Base-by-base conservation (phyloP, 1,139 yeast genomes). In the Kodamaea plutei region DNA sequence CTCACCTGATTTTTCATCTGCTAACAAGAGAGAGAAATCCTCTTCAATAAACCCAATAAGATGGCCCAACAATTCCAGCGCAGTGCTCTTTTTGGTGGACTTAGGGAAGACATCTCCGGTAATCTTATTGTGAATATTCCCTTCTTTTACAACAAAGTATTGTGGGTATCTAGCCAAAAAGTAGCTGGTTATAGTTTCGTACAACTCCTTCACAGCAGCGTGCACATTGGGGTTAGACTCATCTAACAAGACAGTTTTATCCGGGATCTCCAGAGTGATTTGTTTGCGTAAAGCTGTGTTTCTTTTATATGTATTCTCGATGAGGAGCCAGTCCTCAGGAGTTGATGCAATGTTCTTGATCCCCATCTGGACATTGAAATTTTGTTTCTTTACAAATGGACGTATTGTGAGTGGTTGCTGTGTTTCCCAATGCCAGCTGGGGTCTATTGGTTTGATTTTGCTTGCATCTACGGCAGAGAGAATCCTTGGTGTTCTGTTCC, bases 321-420 rank as follows among this genome's bases (percentile, higher is more conserved):
- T 48, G 15, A 65, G 49, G 9, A 66, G 46, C 63, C 69, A 63
- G 11, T 61, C 61, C 30, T 61, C 56, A 1, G 65, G 63, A 1
- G 53, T 41, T 8, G 50, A 36, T 5, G 55, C 40, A 17, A 66
- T 36, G 33, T 61, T 61, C 20, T 49, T 50, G 18, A 65, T 50
- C 2, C 58, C 67, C 66, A 66, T 58, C n/a, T 60, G 54, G 3
- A 64, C 61, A 25, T 58, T 59, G 41, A 61, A 61, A 43, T 58
- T 58, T 23, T 47, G 52, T 33, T 64, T 64, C 23, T 43, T 39
- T 11, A 31, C 40, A 23, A 43, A 43, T 1, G 48, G 48, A 9
- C 49, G 29, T 3, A 43, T 30, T n/a, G 38, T 31, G 4, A 37
- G 31, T 2, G 49, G 49, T 4, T 28, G 16, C n/a, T 37, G 25